phyloP scores from a whole-genome alignment of 2,329 filamentous ascomycete species.

The Ceratocystis colombiana region DNA sequence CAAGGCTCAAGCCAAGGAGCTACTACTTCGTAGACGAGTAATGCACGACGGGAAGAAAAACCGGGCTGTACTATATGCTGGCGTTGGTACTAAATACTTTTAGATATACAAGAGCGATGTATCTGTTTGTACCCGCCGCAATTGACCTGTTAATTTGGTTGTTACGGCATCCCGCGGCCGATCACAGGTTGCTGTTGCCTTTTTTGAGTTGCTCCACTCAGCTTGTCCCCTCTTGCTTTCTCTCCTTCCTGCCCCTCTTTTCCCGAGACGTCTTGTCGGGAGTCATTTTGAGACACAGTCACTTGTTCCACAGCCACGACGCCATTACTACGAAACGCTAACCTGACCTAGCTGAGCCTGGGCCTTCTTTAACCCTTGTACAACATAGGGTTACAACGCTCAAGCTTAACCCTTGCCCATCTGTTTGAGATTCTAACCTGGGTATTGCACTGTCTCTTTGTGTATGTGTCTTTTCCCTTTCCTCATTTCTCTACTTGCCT shows the following conservation, averaged over 20 bases:
- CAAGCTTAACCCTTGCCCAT: not conserved
- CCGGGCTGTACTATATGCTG: not conserved
- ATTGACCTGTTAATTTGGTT: not conserved
- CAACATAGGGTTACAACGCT: not conserved
- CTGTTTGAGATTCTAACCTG: not conserved
- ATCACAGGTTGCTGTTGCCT: conserved; percentile 11
- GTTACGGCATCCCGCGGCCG: not conserved
- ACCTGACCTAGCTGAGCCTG: not conserved
- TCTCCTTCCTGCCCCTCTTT: not conserved
- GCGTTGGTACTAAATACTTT: not conserved
- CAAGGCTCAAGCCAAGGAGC: not conserved
- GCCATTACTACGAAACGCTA: not conserved
- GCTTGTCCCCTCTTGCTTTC: not conserved
- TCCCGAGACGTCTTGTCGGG: not conserved
- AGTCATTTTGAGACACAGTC: not conserved
- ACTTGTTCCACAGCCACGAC: conserved; percentile 4
- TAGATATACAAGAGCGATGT: not conserved
- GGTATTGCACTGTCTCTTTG: not conserved
- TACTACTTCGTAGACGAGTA: not conserved
- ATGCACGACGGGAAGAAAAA: not conserved
- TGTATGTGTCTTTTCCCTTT: conserved; percentile 14
- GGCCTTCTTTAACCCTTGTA: not conserved
- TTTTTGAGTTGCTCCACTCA: not conserved
- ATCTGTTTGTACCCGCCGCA: not conserved
- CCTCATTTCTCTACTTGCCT: not conserved